Base-by-base conservation (phyloP, 352 stramenopile species). In the Pythium aquatile region DNA sequence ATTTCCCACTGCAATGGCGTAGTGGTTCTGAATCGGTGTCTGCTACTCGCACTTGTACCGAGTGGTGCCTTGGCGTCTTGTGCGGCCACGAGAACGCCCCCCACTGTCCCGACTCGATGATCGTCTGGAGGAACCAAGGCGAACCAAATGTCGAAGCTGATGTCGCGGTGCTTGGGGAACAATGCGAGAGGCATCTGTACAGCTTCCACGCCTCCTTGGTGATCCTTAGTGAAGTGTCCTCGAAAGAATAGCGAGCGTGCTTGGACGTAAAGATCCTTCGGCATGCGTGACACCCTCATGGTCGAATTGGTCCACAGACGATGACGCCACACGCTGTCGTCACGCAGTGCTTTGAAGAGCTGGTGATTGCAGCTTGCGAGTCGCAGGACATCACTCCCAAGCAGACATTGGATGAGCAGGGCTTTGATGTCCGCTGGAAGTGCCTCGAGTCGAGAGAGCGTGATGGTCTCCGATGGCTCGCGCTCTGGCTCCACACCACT, bases 61-160 rank as follows among this genome's bases (percentile, higher is more conserved):
- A 8, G 6, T 11, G 52, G 46, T 10, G 40, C 35, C 17, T 58
- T 55, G 11, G 32, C 49, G 40, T 55, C 60, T 46, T 66, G 60
- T 0, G 73, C 62, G 5, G 72, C 69, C 14, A 82, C 67, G 26
- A 82, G 67, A 5, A 85, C 58, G 0, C 72, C 69, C 3, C 65
- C 72, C 2, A 29, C 11, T 30, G 65, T 54, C 30, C 1, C 13
- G 17, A 17, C 7, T 24, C 28, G 10, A 26, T 26, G 14, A 53
- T 59, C 42, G 10, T 17, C 26, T 3, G 51, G 40, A 30, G 60
- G 63, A 16, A 72, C 58, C 16, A 79, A 58, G 32, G 55, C 65
- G 39, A 79, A 82, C 75, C 69, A 82, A 26, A 78, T 26, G 54
- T 82, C 75, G 40, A 79, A 77, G 60, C 60, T 66, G 39, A 66